A percentile compares a stretch with the other conserved stretches of the same genome.
Evolutionary conservation across 1,284 basidiomycete genomes (phyloP).

Genomic region (Ganoderma boninense): DNA sequence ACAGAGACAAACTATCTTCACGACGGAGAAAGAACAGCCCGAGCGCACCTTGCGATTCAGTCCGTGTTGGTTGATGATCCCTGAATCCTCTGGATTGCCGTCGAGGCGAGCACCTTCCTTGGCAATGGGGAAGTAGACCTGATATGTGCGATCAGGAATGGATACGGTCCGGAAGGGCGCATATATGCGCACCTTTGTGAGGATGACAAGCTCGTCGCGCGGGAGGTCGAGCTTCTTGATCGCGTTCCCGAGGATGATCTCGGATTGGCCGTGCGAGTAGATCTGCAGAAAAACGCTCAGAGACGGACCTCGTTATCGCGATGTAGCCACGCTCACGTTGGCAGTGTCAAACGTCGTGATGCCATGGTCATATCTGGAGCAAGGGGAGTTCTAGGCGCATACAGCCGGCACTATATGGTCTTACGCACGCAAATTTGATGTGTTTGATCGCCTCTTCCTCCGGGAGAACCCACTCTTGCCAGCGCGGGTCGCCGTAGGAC

Average conservation of each 20-base stretch:
- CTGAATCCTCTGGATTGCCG: constrained; percentile 22
- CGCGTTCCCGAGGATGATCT: constrained; percentile 80
- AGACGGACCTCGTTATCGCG: background rate
- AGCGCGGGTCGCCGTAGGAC: constrained; percentile 48
- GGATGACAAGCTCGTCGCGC: constrained; percentile 78
- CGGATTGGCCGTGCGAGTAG: constrained; percentile 67
- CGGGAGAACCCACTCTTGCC: constrained; percentile 50
- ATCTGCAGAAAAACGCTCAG: constrained; percentile 15
- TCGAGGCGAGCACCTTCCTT: background rate
- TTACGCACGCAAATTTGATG: constrained; percentile 47
- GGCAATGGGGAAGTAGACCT: constrained; percentile 51
- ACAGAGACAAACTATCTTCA: too few relatives aligned
- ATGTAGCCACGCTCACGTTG: constrained; percentile 40
- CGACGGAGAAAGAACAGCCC: background rate
- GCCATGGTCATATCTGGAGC: constrained; percentile 44
- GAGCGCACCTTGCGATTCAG: constrained; percentile 41
- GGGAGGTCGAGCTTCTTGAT: constrained; percentile 78
- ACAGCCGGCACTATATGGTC: too few relatives aligned
- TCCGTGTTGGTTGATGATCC: constrained; percentile 46
- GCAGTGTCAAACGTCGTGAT: constrained; percentile 63
- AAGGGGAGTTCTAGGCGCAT: background rate
- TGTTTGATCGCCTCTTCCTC: constrained; percentile 49
- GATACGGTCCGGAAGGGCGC: background rate
- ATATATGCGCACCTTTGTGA: constrained; percentile 67
- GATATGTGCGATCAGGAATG: constrained; percentile 34